Conservation (phyloP, 257 asterid genomes). For the Ballota nigra region DNA sequence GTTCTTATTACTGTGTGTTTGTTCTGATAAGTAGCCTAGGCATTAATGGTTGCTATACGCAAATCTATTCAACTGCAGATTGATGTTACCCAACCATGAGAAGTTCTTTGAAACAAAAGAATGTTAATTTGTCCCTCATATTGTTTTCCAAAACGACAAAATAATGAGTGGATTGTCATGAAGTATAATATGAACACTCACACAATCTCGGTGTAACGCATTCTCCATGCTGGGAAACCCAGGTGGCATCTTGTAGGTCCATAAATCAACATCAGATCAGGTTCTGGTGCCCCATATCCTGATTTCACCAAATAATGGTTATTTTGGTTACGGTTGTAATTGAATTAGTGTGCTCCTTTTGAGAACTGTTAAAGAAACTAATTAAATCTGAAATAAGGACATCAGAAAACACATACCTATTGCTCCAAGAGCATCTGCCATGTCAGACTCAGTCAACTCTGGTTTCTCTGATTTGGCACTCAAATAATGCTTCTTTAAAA, state of each 20-base stretch:
- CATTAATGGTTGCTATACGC: neutral
- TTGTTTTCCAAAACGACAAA: neutral
- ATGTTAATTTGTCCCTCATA: neutral
- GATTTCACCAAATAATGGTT: constrained; percentile 23
- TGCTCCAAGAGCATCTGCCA: constrained; percentile 64
- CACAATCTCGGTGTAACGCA: constrained; percentile 95
- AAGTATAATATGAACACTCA: constrained; percentile 38
- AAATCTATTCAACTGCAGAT: neutral
- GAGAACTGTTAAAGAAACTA: neutral
- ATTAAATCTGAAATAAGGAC: neutral
- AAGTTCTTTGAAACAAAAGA: neutral
- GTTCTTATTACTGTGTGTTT: neutral
- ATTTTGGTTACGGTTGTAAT: neutral
- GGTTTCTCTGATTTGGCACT: constrained; percentile 36
- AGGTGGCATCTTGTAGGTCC: constrained; percentile 92
- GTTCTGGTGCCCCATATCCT: constrained; percentile 71
- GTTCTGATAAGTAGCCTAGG: neutral
- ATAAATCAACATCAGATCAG: constrained; percentile 82
- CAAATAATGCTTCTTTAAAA: constrained; percentile 54
- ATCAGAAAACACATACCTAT: constrained; percentile 44
- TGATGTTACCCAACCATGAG: constrained; percentile 5
- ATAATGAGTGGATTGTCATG: neutral
- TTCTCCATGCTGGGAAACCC: constrained; percentile 96
- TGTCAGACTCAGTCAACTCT: constrained; percentile 64
- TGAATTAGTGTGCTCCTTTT: neutral